A percentile compares a stretch with the other conserved stretches of the same genome.
These are phyloP conservation scores for Hyphopichia wangnamkhiaoensis DNA, from an alignment of 1,139 yeast species.

Conservation along the genomic window DNA sequence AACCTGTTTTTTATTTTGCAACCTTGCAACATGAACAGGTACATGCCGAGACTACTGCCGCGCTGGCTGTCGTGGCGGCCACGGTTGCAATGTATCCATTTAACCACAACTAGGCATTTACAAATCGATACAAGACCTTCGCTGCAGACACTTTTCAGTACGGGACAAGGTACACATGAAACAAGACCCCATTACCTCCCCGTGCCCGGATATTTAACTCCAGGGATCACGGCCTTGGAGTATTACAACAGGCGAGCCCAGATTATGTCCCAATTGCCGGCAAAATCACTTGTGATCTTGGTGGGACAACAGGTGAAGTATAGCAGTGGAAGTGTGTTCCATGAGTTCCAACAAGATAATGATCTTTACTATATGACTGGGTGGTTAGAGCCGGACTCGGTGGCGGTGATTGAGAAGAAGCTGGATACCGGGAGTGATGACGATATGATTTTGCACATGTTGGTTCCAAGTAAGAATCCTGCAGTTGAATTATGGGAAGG, in stretches of 20 bases:
- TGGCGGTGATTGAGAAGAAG: slow-evolving; percentile 68
- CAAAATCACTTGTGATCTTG: slow-evolving; percentile 68
- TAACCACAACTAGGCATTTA: background rate
- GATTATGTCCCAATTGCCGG: slow-evolving; percentile 59
- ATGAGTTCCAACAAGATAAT: slow-evolving; percentile 89
- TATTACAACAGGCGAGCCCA: slow-evolving; percentile 69
- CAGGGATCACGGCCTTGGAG: slow-evolving; percentile 83
- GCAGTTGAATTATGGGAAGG: slow-evolving; percentile 94
- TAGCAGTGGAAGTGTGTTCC: slow-evolving; percentile 88
- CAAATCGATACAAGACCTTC: slow-evolving; percentile 18
- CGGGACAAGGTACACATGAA: slow-evolving; percentile 88
- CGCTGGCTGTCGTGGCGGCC: background rate
- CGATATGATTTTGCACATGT: slow-evolving; percentile 66
- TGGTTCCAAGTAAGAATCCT: slow-evolving; percentile 83
- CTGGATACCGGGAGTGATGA: slow-evolving; percentile 48
- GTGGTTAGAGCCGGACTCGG: slow-evolving; percentile 89
- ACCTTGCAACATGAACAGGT: background rate
- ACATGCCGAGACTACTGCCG: background rate
- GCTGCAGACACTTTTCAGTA: slow-evolving; percentile 26
- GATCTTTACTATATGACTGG: slow-evolving; percentile 87
- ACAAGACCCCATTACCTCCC: slow-evolving; percentile 77
- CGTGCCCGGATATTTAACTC: slow-evolving; percentile 77
- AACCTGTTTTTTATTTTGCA: no score
- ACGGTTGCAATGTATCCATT: no score
- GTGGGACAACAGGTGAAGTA: slow-evolving; percentile 72